Evolutionary conservation across 345 rosid genomes (phyloP).

Genomic region (Eucalyptus virginea): DNA sequence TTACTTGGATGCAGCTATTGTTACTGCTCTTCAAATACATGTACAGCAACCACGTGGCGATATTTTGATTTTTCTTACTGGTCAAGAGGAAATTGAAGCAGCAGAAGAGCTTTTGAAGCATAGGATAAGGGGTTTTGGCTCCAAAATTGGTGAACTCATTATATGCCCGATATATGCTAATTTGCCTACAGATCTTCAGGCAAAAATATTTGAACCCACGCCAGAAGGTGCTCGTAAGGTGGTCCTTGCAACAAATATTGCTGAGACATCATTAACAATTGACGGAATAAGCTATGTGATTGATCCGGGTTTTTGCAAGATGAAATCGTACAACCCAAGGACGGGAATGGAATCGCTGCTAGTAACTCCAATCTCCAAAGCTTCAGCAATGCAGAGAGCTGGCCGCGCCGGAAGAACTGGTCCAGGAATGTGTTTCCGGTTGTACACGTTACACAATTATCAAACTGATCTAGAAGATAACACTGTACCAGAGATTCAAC

Average conservation of each 20-base stretch:
- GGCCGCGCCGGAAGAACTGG: slow-evolving; percentile 98
- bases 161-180: slow-evolving; percentile 97
- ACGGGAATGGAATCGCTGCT: slow-evolving; percentile 98
- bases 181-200: slow-evolving; percentile 93
- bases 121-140: slow-evolving; percentile 80
- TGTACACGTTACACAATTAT: slow-evolving; percentile 81
- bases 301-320: slow-evolving; percentile 95
- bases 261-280: slow-evolving; percentile 92
- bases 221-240: slow-evolving; percentile 98
- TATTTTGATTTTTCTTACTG: slow-evolving; percentile 83
- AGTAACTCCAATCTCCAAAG: slow-evolving; percentile 86
- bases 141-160: slow-evolving; percentile 87
- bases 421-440: slow-evolving; percentile 84
- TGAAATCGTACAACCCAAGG: slow-evolving; percentile 95
- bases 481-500: slow-evolving; percentile 86
- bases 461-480: slow-evolving; percentile 86
- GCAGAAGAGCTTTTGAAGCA: slow-evolving; percentile 91
- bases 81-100: slow-evolving; percentile 96
- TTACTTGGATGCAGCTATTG: slow-evolving; percentile 92
- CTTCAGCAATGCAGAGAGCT: slow-evolving; percentile 91
- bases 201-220: slow-evolving; percentile 94
- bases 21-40: slow-evolving; percentile 81
- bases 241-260: slow-evolving; percentile 92
- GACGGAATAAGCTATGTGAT: slow-evolving; percentile 91
- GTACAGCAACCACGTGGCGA: slow-evolving; percentile 78